Conservation (phyloP, 108 stramenopile species). For the Chaetoceros muelleri region DNA sequence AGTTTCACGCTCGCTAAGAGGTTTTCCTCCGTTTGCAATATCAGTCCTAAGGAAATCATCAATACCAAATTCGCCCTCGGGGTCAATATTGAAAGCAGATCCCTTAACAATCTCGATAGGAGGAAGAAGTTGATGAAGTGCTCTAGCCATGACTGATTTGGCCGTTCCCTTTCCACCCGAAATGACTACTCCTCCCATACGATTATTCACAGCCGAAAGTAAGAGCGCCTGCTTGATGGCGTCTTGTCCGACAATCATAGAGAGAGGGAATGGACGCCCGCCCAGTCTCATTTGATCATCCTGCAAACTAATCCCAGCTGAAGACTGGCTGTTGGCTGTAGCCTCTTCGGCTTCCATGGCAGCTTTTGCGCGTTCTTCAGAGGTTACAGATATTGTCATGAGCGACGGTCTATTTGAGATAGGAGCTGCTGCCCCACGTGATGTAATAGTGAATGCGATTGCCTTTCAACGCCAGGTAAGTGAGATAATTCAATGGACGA, state of each 20-base stretch:
- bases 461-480: no score
- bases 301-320: slow-evolving; percentile 7
- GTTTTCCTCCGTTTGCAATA: slow-evolving; percentile 64
- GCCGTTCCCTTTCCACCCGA: slow-evolving; percentile 92
- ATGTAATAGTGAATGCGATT: not conserved
- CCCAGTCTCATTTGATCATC: slow-evolving; percentile 29
- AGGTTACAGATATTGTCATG: not conserved
- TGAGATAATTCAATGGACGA: no score
- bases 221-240: slow-evolving; percentile 91
- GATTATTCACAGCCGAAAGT: slow-evolving; percentile 77
- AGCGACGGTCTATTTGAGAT: not conserved
- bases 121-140: slow-evolving; percentile 90
- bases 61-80: slow-evolving; percentile 66
- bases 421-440: not conserved
- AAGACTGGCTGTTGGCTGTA: slow-evolving; percentile 16
- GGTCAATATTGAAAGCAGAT: slow-evolving; percentile 89
- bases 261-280: slow-evolving; percentile 85
- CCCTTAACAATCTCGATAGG: slow-evolving; percentile 87
- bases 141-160: slow-evolving; percentile 93
- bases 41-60: slow-evolving; percentile 75
- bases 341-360: slow-evolving; percentile 33
- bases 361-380: slow-evolving; percentile 24
- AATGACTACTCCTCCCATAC: slow-evolving; percentile 94
- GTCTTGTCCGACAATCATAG: slow-evolving; percentile 93
- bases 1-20: slow-evolving; percentile 79